Evolutionary conservation across 2,329 filamentous ascomycete genomes (phyloP).

Genomic region (Colletotrichum eleusines): DNA sequence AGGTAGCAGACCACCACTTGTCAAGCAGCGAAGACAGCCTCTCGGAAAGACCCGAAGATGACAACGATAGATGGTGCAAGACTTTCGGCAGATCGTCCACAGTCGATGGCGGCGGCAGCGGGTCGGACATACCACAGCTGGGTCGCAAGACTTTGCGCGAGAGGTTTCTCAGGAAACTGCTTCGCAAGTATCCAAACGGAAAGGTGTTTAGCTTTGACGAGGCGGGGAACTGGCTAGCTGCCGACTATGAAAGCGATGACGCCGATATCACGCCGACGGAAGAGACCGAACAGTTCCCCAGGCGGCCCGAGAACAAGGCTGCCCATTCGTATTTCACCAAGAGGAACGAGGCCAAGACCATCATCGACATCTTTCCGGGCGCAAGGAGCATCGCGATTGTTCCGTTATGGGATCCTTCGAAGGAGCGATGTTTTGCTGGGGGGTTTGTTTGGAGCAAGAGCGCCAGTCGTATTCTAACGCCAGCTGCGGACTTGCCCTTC

Average conservation of each 20-base stretch:
- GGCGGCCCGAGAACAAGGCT: slow-evolving; percentile 14
- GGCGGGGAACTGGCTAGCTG: slow-evolving; percentile 51
- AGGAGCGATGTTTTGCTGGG: slow-evolving; percentile 54
- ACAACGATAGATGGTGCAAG: slow-evolving; percentile 45
- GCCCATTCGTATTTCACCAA: slow-evolving; percentile 37
- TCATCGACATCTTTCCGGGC: slow-evolving; percentile 55
- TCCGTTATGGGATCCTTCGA: slow-evolving; percentile 52
- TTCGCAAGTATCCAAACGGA: slow-evolving; percentile 60
- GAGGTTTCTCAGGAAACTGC: slow-evolving; percentile 55
- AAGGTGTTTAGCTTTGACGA: slow-evolving; percentile 60
- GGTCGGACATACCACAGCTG: slow-evolving; percentile 44
- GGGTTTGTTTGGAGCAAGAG: slow-evolving; percentile 55
- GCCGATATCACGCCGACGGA: slow-evolving; percentile 31
- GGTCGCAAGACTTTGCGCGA: slow-evolving; percentile 50
- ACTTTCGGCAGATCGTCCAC: slow-evolving; percentile 56
- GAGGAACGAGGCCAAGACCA: slow-evolving; percentile 48
- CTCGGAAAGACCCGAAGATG: slow-evolving; percentile 25
- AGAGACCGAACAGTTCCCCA: slow-evolving; percentile 16
- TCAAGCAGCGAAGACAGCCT: slow-evolving; percentile 45
- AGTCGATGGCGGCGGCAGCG: slow-evolving; percentile 47
- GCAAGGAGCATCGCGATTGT: slow-evolving; percentile 52
- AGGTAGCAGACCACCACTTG: slow-evolving; percentile 38
- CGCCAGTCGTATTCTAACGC: slow-evolving; percentile 46
- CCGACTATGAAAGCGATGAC: slow-evolving; percentile 45
- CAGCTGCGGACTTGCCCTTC: slow-evolving; percentile 49